Conservation (phyloP, 2,329 filamentous ascomycete genomes). For the Lojkania enalia region DNA sequence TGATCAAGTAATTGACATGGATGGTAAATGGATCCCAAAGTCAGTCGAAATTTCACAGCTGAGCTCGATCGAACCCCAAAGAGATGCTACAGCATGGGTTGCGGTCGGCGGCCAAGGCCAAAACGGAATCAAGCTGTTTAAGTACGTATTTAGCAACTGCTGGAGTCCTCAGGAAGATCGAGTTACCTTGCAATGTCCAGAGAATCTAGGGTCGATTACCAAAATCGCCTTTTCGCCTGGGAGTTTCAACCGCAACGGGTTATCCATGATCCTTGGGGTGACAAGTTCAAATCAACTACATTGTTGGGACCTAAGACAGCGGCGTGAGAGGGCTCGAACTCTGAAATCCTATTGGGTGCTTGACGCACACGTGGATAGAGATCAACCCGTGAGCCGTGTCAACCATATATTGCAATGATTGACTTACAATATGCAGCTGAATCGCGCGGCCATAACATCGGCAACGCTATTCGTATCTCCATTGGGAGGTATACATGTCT, state of each 20-base stretch:
- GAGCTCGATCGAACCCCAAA: slow-evolving; percentile 3
- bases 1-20: slow-evolving; percentile 14
- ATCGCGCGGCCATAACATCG: slow-evolving; percentile 21
- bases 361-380: slow-evolving; percentile 13
- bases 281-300: slow-evolving; percentile 20
- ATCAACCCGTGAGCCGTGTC: slow-evolving; percentile 16
- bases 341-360: slow-evolving; percentile 13
- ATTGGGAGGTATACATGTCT: slow-evolving; percentile 17
- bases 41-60: slow-evolving; percentile 21
- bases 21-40: slow-evolving; percentile 19
- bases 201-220: slow-evolving; percentile 19
- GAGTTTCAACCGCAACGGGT: slow-evolving; percentile 4
- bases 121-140: slow-evolving; percentile 25
- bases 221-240: slow-evolving; percentile 22
- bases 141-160: slow-evolving; percentile 11
- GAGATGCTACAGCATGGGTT: slow-evolving; percentile 17
- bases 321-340: not conserved
- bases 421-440: slow-evolving; percentile 16
- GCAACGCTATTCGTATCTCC: slow-evolving; percentile 19
- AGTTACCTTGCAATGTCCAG: slow-evolving; percentile 16
- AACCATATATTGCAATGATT: not conserved
- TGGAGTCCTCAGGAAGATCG: slow-evolving; percentile 17
- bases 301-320: slow-evolving; percentile 19
- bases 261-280: slow-evolving; percentile 19
- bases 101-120: slow-evolving; percentile 25